phyloP scores from a whole-genome alignment of 805 yeast species.

The Lipomyces spencermartinsiae region DNA sequence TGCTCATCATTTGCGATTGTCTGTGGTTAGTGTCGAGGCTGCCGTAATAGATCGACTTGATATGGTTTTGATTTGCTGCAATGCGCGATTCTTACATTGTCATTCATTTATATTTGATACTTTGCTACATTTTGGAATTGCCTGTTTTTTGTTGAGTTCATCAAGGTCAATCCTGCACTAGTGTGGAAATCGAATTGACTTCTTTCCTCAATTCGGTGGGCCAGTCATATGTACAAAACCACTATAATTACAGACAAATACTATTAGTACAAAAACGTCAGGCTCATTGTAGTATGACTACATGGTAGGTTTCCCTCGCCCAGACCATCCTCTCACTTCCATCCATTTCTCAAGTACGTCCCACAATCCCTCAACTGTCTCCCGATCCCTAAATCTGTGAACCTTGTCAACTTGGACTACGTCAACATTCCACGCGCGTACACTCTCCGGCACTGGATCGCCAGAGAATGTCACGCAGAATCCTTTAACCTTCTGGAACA shows the following conservation, averaged over 20 bases:
- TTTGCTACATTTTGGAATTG: slow-evolving; percentile 1
- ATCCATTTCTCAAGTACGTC: slow-evolving; percentile 76
- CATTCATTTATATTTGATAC: neutral
- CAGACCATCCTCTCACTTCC: slow-evolving; percentile 64
- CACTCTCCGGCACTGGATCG: slow-evolving; percentile 76
- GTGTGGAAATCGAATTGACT: neutral
- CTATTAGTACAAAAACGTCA: neutral
- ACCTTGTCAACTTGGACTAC: slow-evolving; percentile 68
- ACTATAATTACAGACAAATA: neutral
- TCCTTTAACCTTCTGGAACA: slow-evolving; percentile 86
- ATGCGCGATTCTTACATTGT: neutral
- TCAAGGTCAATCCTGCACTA: neutral
- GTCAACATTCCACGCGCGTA: slow-evolving; percentile 88
- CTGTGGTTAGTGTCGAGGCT: neutral
- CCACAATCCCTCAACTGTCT: slow-evolving; percentile 87
- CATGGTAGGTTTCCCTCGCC: slow-evolving; percentile 6
- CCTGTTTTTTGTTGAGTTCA: neutral
- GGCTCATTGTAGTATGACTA: neutral
- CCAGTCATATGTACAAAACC: neutral
- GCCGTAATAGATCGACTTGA: neutral
- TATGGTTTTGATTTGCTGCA: neutral
- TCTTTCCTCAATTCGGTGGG: neutral
- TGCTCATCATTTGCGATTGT: neutral
- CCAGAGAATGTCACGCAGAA: slow-evolving; percentile 77
- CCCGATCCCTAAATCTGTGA: slow-evolving; percentile 85